Evolutionary conservation across 768 basidiomycete species (phyloP).

Genomic region (Trametopsis cervina): DNA sequence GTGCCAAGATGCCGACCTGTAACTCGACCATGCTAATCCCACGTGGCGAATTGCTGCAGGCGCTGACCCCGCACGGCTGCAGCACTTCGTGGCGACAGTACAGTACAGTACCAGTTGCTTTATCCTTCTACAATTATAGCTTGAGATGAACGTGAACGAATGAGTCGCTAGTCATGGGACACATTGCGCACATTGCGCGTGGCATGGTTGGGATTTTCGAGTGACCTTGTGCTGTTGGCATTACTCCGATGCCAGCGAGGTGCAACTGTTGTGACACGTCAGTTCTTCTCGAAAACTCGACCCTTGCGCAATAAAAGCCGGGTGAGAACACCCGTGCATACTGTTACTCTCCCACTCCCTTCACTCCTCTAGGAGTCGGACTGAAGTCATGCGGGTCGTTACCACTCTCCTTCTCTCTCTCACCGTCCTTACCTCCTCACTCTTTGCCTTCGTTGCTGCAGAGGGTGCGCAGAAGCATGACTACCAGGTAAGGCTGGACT

Average conservation of each 20-base stretch:
- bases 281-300: background rate
- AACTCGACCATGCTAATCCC: too few relatives aligned
- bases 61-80: too few relatives aligned
- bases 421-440: conserved; percentile 37
- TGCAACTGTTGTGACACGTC: background rate
- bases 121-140: too few relatives aligned
- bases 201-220: background rate
- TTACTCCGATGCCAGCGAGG: background rate
- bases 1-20: too few relatives aligned
- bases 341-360: background rate
- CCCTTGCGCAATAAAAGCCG: background rate
- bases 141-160: too few relatives aligned
- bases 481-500: conserved; percentile 72
- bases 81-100: too few relatives aligned
- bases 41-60: too few relatives aligned
- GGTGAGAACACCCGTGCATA: background rate
- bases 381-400: conserved; percentile 49
- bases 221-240: background rate
- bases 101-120: too few relatives aligned
- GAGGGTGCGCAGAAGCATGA: conserved; percentile 47
- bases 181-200: background rate
- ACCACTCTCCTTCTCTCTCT: conserved; percentile 39
- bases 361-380: background rate
- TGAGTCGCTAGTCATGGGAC: background rate
- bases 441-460: conserved; percentile 40